Evolutionary conservation across 2,329 filamentous ascomycete genomes (phyloP), one percentile per base, ranked within the genome.

Genomic region (Diaporthe velutina): DNA sequence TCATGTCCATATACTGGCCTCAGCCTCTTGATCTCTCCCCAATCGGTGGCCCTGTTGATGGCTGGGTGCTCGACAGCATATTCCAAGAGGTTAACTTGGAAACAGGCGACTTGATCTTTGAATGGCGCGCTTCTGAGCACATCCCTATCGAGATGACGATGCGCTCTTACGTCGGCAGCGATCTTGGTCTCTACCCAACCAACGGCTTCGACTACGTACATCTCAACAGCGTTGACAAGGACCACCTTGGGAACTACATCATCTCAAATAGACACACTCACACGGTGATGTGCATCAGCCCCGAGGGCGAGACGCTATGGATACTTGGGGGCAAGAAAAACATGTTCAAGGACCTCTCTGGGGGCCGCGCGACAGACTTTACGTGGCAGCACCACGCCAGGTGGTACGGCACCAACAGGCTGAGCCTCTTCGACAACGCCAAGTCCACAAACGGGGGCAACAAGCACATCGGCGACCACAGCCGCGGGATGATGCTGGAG

Each of bases 1-100:
- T 88, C 48, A 82, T 87, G 78, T 84, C 83, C 12, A 83, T 84
- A 58, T 87, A 87, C 75, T 80, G 84, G 74, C 79, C 79, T 40
- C 78, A 83, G 10, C 72, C 77, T 8, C 80, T 78, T n/a, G 79
- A 84, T 74, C 78, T 81, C 42, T 81, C 79, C 0, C 58, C 78
- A 3, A 77, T 82, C 2, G 83, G 83, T 4, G 84, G 83, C 3
- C 78, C 81, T 2, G 70, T 73, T 19, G 78, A 82, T 8, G 80
- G 79, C 7, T 73, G 78, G 64, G 75, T 85, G 15, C 78, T 82
- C 71, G 83, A 84, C 70, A 83, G 81, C 70, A 82, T 83, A 13
- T 85, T 85, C 73, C 84, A 85, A 68, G 84, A 85, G 76, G 77
- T 85, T 7, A 81, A 85, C 50, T 73, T 82, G 9, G 81, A 77